Evolutionary conservation across 345 rosid genomes (phyloP), one percentile per base, ranked within the genome.

Genomic region (Sisymbrium altissimum): DNA sequence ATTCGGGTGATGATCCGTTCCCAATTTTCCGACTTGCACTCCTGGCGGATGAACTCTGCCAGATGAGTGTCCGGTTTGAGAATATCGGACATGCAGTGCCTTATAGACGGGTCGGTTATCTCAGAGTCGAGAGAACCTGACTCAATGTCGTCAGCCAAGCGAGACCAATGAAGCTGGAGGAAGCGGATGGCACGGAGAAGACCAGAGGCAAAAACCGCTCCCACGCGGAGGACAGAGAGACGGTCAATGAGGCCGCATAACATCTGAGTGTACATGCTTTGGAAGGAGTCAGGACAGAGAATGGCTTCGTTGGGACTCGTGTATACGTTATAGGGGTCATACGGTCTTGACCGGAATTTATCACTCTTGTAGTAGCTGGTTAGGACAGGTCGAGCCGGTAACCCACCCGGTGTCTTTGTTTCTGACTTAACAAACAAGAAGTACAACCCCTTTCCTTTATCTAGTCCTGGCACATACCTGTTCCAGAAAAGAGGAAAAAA

Each of bases 341-440:
- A 86, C 0, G 96, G 97, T 45, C 97, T 83, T 69, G 87, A 87
- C 83, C 81, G 82, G 86, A 95, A 95, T 48, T 92, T 91, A 5
- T 89, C 96, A 57, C 97, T 89, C 54, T 86, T 94, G 92, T 94
- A 94, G 85, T 89, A 89, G 75, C 98, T 94, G n/a, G 98, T 94
- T 13, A 94, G 83, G 3, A 91, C 98, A 4, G 98, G 98, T 7
- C 97, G 79, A 35, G 98, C 97, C 78, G 86, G 65, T 29, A 94
- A 78, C 11, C 98, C 98, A 12, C 97, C 97, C 0, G 97, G 92
- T 7, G 99, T 95, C 74, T 77, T 83, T 50, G 97, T 81, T 81
- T 95, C 99, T 0, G 99, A 86, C 74, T 95, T 95, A 62, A 92
- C 89, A 48, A 95, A 95, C 76, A 86, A 59, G 72, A 95, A 95